phyloP scores from a whole-genome alignment of 2,329 filamentous ascomycete genomes.

The Colletotrichum gloeosporioides region DNA sequence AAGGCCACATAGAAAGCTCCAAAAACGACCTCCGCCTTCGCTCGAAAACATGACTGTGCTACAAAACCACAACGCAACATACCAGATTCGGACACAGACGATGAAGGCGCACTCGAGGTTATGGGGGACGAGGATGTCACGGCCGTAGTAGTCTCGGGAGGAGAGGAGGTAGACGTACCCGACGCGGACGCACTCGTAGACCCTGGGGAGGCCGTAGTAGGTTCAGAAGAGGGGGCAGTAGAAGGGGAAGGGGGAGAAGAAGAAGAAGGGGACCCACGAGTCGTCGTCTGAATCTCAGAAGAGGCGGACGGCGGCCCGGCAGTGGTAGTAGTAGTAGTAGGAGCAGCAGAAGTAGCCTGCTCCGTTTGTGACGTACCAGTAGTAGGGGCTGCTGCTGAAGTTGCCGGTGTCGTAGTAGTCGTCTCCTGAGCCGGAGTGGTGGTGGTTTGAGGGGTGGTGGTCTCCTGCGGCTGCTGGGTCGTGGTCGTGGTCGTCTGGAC shows the following conservation, averaged over 20 bases:
- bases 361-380: constrained; percentile 26
- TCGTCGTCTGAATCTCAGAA: constrained; percentile 20
- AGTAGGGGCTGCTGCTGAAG: constrained; percentile 31
- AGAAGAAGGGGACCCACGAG: constrained; percentile 24
- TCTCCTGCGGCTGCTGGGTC: constrained; percentile 4
- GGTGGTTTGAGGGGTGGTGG: constrained; percentile 11
- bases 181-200: constrained; percentile 21
- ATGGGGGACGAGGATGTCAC: constrained; percentile 20
- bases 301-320: constrained; percentile 33
- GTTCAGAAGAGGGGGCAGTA: constrained; percentile 32
- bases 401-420: constrained; percentile 29
- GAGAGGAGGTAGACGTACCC: constrained; percentile 25
- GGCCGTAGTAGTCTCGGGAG: constrained; percentile 19
- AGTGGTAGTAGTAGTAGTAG: constrained; percentile 28
- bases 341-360: constrained; percentile 26
- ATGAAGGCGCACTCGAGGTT: constrained; percentile 8
- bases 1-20: neutral
- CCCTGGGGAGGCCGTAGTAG: constrained; percentile 19
- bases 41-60: neutral
- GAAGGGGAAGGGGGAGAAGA: constrained; percentile 29
- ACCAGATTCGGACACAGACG: constrained; percentile 15
- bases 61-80: constrained; percentile 19
- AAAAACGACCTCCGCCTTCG: neutral
- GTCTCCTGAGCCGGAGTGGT: constrained; percentile 11
- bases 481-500: constrained; percentile 7